A percentile compares a stretch with the other conserved stretches of the same genome.
Conservation (phyloP, 257 asterid species). For the Salvia splendens region DNA sequence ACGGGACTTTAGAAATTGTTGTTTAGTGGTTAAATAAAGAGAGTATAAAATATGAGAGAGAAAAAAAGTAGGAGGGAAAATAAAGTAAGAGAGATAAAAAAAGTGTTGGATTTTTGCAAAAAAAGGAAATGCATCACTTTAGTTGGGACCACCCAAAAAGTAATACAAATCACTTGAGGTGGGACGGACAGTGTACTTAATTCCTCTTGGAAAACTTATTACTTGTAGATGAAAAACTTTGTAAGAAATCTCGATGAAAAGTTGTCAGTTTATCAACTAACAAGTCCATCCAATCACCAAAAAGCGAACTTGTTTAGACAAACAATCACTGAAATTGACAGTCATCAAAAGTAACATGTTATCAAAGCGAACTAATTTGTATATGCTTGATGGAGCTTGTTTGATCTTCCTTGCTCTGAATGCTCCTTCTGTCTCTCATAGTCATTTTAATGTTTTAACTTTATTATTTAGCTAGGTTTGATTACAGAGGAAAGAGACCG, state of each 20-base stretch:
- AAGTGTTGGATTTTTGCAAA: too few relatives aligned
- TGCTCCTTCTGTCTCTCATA: background rate
- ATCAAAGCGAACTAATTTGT: constrained; percentile 21
- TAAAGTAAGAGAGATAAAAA: too few relatives aligned
- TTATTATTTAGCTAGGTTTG: constrained; percentile 59
- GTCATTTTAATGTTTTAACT: background rate
- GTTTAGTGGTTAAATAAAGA: too few relatives aligned
- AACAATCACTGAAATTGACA: constrained; percentile 6
- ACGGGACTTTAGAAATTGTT: too few relatives aligned
- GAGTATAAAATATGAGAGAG: too few relatives aligned
- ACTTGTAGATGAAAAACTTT: constrained; percentile 5
- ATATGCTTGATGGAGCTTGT: constrained; percentile 27
- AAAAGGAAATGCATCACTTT: too few relatives aligned
- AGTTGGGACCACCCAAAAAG: too few relatives aligned
- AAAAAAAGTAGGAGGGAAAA: too few relatives aligned
- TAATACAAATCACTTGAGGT: too few relatives aligned
- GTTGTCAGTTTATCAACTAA: constrained; percentile 8
- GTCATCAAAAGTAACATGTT: constrained; percentile 15
- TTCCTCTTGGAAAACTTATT: constrained; percentile 9
- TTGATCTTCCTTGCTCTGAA: constrained; percentile 29
- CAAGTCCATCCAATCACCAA: constrained; percentile 15
- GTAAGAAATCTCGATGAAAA: background rate
- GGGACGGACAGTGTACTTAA: background rate
- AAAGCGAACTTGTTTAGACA: constrained; percentile 21
- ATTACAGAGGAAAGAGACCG: constrained; percentile 70